phyloP scores from a whole-genome alignment of 257 asterid species.

The Nicotiana otophora region DNA sequence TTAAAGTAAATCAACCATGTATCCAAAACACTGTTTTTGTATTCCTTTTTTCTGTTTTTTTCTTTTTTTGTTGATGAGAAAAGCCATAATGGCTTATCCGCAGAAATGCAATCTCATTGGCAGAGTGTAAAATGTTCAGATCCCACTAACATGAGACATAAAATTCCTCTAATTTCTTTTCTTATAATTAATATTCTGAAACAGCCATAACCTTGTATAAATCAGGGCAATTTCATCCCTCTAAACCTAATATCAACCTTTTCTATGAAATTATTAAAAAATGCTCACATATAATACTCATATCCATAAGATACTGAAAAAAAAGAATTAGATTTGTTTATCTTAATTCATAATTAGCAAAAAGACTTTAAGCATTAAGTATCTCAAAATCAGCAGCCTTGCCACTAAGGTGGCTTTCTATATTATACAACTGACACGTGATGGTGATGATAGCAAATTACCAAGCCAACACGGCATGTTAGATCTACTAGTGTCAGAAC shows the following conservation, averaged over 20 bases:
- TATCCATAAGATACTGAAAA: not conserved
- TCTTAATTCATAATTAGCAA: not conserved
- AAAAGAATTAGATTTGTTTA: not conserved
- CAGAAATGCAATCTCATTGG: not conserved
- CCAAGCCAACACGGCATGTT: not conserved
- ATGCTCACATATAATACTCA: not conserved
- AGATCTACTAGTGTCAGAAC: not conserved
- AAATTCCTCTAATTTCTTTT: not conserved
- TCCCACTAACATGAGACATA: not conserved
- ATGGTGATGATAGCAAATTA: not conserved
- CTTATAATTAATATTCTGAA: not conserved
- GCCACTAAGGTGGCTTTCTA: not conserved
- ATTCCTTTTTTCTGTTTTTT: not conserved
- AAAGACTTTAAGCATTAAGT: not conserved
- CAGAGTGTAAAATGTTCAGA: not conserved
- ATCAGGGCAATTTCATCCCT: not conserved
- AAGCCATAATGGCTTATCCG: not conserved
- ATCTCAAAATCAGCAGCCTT: not conserved
- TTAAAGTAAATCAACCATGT: too few relatives aligned
- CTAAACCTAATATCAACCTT: not conserved
- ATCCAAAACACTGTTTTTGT: too few relatives aligned
- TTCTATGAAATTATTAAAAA: not conserved
- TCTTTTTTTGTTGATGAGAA: not conserved
- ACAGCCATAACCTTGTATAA: not conserved
- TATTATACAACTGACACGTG: constrained; percentile 30